phyloP scores from a whole-genome alignment of 2,329 filamentous ascomycete species.

The Colletotrichum liaoningense region DNA sequence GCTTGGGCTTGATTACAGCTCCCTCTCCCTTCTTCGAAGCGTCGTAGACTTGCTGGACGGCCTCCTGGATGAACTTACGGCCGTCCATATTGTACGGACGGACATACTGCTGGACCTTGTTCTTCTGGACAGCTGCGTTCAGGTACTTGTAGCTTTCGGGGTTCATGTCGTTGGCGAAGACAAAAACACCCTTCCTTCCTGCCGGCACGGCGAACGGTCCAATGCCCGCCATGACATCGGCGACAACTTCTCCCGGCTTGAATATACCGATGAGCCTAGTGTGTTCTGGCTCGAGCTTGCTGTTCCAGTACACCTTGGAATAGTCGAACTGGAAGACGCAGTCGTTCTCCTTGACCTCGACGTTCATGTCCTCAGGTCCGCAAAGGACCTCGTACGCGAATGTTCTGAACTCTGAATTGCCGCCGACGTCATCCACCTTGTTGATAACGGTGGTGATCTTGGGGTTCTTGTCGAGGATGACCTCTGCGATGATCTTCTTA shows the following conservation, averaged over 20 bases:
- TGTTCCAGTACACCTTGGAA: slow-evolving; percentile 98
- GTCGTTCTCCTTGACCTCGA: slow-evolving; percentile 82
- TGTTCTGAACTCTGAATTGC: slow-evolving; percentile 87
- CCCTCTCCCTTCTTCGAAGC: slow-evolving; percentile 64
- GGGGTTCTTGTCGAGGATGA: slow-evolving; percentile 91
- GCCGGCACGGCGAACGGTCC: slow-evolving; percentile 95
- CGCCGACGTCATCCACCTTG: slow-evolving; percentile 90
- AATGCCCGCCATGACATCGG: slow-evolving; percentile 97
- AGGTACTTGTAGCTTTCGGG: slow-evolving; percentile 85
- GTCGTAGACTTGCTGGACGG: slow-evolving; percentile 70
- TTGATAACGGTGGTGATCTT: slow-evolving; percentile 91
- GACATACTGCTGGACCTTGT: slow-evolving; percentile 83
- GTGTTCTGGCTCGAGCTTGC: slow-evolving; percentile 89
- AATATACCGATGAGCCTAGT: slow-evolving; percentile 82
- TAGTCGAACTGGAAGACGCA: slow-evolving; percentile 96
- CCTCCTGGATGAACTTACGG: slow-evolving; percentile 79
- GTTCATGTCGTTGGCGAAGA: slow-evolving; percentile 98
- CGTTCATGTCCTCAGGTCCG: slow-evolving; percentile 84
- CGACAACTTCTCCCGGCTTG: slow-evolving; percentile 86
- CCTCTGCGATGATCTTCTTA: slow-evolving; percentile 85
- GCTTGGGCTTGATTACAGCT: slow-evolving; percentile 63
- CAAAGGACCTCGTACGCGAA: slow-evolving; percentile 92
- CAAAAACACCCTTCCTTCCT: slow-evolving; percentile 89
- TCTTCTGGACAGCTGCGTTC: slow-evolving; percentile 74
- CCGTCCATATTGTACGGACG: slow-evolving; percentile 86